Evolutionary conservation across 2,329 filamentous ascomycete species (phyloP).

Genomic region (Aspergillus costaricaensis): DNA sequence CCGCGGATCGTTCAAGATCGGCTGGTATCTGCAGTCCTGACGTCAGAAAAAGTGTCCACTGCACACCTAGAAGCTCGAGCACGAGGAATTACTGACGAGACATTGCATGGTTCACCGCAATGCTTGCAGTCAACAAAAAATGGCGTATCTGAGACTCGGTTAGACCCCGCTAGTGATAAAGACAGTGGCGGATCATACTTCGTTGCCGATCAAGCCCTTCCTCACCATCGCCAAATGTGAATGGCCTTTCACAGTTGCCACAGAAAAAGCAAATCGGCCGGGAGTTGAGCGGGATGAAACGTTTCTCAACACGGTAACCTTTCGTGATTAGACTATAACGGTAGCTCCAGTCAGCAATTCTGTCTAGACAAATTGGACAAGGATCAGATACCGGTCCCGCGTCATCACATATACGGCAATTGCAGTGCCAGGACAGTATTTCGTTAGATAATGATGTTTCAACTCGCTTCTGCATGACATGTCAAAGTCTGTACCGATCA

Average conservation of each 20-base stretch:
- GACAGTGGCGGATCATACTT: constrained; percentile 15
- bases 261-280: constrained; percentile 31
- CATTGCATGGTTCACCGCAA: constrained; percentile 26
- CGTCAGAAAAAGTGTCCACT: neutral
- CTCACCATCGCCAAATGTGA: constrained; percentile 24
- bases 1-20: constrained; percentile 25
- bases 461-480: constrained; percentile 24
- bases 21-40: constrained; percentile 21
- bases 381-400: constrained; percentile 29
- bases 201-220: constrained; percentile 17
- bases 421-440: constrained; percentile 31
- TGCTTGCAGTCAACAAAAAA: constrained; percentile 22
- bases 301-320: constrained; percentile 35
- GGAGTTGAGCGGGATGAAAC: constrained; percentile 28
- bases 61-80: neutral
- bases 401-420: constrained; percentile 35
- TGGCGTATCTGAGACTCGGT: constrained; percentile 16
- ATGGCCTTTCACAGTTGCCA: constrained; percentile 28
- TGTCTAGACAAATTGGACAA: neutral
- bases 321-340: constrained; percentile 33
- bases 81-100: constrained; percentile 19
- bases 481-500: constrained; percentile 5
- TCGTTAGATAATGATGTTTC: constrained; percentile 32
- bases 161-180: neutral
- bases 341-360: neutral